Evolutionary conservation across 1,284 basidiomycete genomes (phyloP).

Genomic region (Cutaneotrichosporon sp.): DNA sequence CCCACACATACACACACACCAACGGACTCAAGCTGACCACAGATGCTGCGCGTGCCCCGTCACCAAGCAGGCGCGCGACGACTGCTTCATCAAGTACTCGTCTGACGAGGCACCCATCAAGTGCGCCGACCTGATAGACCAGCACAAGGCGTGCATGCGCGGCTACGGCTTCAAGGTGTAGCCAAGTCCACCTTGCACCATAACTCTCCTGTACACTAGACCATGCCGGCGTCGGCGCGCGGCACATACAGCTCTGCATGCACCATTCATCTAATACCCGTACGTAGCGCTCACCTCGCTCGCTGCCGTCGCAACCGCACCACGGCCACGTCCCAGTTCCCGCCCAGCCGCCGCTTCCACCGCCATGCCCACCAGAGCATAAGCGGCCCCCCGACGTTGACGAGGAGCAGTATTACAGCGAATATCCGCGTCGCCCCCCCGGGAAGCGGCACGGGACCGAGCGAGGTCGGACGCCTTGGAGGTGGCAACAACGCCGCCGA

Average conservation of each 20-base stretch:
- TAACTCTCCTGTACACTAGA: background rate
- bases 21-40: background rate
- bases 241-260: slow-evolving; percentile 1
- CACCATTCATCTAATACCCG: slow-evolving; percentile 15
- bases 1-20: no score
- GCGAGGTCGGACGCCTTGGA: background rate
- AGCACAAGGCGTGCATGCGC: slow-evolving; percentile 86
- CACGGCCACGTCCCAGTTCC: slow-evolving; percentile 42
- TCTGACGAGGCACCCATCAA: slow-evolving; percentile 65
- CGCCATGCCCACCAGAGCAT: slow-evolving; percentile 42
- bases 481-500: slow-evolving; percentile 28
- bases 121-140: slow-evolving; percentile 72
- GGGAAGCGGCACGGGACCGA: slow-evolving; percentile 7
- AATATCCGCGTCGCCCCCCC: slow-evolving; percentile 22
- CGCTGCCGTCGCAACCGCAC: slow-evolving; percentile 28
- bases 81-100: slow-evolving; percentile 80
- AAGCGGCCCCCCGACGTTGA: slow-evolving; percentile 36
- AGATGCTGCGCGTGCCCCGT: slow-evolving; percentile 93
- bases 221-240: background rate
- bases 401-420: slow-evolving; percentile 20
- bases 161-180: slow-evolving; percentile 77
- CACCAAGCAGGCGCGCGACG: slow-evolving; percentile 83
- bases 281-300: background rate
- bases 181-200: background rate
- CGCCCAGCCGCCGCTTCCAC: slow-evolving; percentile 39